phyloP scores from a whole-genome alignment of 73 alveolate species.

The Effrenium voratum region DNA sequence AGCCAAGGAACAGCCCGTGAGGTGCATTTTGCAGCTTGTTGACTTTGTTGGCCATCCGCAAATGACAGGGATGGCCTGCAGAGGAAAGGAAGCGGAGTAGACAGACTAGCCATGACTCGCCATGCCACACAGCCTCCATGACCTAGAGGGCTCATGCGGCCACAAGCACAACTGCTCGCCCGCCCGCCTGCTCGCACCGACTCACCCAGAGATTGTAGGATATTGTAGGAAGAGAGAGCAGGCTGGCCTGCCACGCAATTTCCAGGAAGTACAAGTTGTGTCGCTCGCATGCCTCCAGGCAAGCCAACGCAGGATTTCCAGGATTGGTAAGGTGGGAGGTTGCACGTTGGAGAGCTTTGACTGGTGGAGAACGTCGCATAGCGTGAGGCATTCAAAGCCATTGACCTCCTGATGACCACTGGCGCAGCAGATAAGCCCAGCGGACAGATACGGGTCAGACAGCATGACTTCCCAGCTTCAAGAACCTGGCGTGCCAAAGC shows the following conservation, averaged over 20 bases:
- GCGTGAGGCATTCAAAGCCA: not conserved
- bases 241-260: not conserved
- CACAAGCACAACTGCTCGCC: no score
- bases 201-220: not conserved
- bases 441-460: slow-evolving; percentile 91
- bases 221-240: not conserved
- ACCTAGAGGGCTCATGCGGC: no score
- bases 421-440: slow-evolving; percentile 57
- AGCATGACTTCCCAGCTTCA: not conserved
- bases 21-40: no score
- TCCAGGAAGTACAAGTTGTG: not conserved
- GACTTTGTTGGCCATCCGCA: no score
- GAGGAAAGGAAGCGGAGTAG: no score
- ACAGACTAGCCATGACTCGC: no score
- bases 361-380: not conserved
- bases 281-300: not conserved
- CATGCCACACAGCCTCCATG: no score
- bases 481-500: slow-evolving; percentile 46
- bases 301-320: not conserved
- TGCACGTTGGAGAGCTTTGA: not conserved
- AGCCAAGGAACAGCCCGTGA: no score
- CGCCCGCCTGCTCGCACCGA: no score
- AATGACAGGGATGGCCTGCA: no score
- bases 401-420: slow-evolving; percentile 78
- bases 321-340: not conserved